Evolutionary conservation across 192 early-diverging fungal genomes (phyloP).

Genomic region (Rhizophagus sp.): DNA sequence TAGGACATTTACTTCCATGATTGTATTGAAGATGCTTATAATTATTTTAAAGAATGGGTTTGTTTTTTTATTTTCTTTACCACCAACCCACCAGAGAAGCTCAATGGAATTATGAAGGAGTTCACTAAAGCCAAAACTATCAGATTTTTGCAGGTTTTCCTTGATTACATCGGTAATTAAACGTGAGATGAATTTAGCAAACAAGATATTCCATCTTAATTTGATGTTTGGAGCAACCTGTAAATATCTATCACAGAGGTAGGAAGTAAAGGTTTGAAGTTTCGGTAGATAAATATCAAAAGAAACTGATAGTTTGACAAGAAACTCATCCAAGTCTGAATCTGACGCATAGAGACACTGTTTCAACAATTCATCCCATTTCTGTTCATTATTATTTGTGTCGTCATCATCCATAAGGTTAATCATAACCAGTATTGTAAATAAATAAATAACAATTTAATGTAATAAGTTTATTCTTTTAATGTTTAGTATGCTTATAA

Average conservation of each 20-base stretch:
- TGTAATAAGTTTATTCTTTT: no score
- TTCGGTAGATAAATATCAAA: neutral
- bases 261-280: neutral
- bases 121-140: neutral
- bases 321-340: neutral
- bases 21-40: neutral
- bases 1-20: neutral
- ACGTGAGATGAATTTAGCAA: neutral
- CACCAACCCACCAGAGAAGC: neutral
- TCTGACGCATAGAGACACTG: neutral
- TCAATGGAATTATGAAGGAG: neutral
- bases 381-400: neutral
- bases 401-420: constrained; percentile 1
- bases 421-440: neutral
- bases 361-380: neutral
- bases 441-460: no score
- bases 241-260: neutral
- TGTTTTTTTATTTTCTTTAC: neutral
- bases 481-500: no score
- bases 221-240: no score
- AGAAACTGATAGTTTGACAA: neutral
- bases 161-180: neutral
- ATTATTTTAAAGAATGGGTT: neutral
- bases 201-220: neutral
- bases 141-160: neutral